Evolutionary conservation across 1,139 yeast species (phyloP).

Genomic region (Yamadazyma trypodendri): DNA sequence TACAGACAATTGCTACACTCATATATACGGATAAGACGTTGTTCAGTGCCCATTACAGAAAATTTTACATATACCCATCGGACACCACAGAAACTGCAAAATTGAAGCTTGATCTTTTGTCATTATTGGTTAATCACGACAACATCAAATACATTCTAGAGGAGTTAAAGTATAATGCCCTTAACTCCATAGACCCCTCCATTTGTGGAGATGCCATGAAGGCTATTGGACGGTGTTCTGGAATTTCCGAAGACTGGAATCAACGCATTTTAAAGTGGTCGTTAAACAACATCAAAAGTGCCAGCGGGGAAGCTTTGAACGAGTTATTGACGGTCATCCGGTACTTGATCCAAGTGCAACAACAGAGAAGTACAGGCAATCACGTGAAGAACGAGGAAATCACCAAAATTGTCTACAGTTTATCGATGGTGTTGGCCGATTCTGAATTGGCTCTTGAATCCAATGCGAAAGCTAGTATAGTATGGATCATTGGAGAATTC

Average conservation of each 20-base stretch:
- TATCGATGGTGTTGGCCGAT: slow-evolving; percentile 33
- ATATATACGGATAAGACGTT: slow-evolving; percentile 24
- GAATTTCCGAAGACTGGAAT: slow-evolving; percentile 35
- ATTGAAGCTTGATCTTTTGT: slow-evolving; percentile 63
- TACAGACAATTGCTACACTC: slow-evolving; percentile 34
- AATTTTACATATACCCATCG: slow-evolving; percentile 59
- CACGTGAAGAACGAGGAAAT: slow-evolving; percentile 26
- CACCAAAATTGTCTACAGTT: slow-evolving; percentile 34
- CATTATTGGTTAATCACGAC: slow-evolving; percentile 52
- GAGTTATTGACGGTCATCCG: slow-evolving; percentile 71
- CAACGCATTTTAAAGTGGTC: slow-evolving; percentile 43
- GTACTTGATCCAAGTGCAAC: slow-evolving; percentile 62
- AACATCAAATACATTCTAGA: slow-evolving; percentile 55
- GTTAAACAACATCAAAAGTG: slow-evolving; percentile 29
- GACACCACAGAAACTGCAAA: slow-evolving; percentile 51
- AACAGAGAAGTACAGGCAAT: slow-evolving; percentile 12
- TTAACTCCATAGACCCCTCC: slow-evolving; percentile 27
- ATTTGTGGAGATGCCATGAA: slow-evolving; percentile 57
- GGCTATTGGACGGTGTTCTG: slow-evolving; percentile 55
- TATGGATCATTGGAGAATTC: slow-evolving; percentile 92
- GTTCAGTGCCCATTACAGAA: slow-evolving; percentile 47
- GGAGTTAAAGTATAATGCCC: slow-evolving; percentile 68
- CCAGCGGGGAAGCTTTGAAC: slow-evolving; percentile 40
- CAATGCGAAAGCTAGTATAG: slow-evolving; percentile 75
- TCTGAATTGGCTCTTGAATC: slow-evolving; percentile 28